Evolutionary conservation across 2,329 filamentous ascomycete genomes (phyloP).

Genomic region (Fusarium sp.): DNA sequence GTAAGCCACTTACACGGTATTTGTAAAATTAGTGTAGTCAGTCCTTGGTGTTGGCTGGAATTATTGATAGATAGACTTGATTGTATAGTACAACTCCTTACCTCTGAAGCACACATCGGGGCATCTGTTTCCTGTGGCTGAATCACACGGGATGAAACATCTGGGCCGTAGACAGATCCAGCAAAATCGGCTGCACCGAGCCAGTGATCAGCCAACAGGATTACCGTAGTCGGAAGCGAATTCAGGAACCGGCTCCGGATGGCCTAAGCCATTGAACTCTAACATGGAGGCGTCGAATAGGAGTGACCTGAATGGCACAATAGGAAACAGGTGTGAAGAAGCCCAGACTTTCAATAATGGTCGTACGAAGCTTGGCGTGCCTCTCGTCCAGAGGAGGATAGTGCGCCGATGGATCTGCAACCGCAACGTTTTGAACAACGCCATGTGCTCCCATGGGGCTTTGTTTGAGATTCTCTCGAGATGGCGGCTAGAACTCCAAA

Average conservation of each 20-base stretch:
- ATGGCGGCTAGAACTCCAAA: conserved; percentile 25
- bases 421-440: conserved; percentile 22
- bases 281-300: conserved; percentile 12
- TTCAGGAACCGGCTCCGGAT: conserved; percentile 21
- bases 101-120: background rate
- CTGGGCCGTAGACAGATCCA: conserved; percentile 7
- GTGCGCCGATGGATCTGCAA: conserved; percentile 19
- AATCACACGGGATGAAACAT: conserved; percentile 3
- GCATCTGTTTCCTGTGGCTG: background rate
- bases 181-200: conserved; percentile 4
- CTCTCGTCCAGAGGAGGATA: conserved; percentile 11
- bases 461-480: conserved; percentile 22
- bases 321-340: background rate
- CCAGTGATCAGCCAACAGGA: conserved; percentile 16
- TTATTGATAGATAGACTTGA: conserved; percentile 15
- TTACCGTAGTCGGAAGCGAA: background rate
- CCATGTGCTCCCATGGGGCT: conserved; percentile 5
- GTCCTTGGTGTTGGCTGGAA: conserved; percentile 5
- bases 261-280: conserved; percentile 21
- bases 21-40: conserved; percentile 26
- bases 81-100: conserved; percentile 11
- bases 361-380: background rate
- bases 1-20: conserved; percentile 1
- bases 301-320: conserved; percentile 7
- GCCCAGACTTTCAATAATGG: background rate